phyloP scores from a whole-genome alignment of 257 asterid genomes.

The Cruciata laevipes region DNA sequence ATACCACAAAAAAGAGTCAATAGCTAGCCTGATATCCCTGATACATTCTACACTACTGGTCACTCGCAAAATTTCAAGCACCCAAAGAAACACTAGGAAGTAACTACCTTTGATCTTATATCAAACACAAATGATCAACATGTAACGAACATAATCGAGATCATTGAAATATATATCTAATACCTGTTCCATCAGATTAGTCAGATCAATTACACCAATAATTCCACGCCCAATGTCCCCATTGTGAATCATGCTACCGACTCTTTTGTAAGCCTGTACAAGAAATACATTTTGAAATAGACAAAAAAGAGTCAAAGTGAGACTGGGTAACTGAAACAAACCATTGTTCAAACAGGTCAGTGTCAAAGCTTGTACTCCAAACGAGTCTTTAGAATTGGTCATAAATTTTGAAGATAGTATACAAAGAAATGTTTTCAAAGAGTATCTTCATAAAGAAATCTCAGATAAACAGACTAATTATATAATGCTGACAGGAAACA shows the following conservation, averaged over 20 bases:
- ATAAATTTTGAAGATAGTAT: background rate
- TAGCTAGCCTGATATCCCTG: background rate
- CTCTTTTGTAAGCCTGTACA: conserved; percentile 70
- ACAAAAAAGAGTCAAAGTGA: background rate
- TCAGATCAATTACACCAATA: conserved; percentile 76
- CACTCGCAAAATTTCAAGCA: background rate
- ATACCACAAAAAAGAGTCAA: too few relatives aligned
- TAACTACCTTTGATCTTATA: background rate
- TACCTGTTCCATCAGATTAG: conserved; percentile 48
- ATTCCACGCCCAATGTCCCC: conserved; percentile 76
- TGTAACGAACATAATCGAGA: background rate
- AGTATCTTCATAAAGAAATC: background rate
- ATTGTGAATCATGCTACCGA: conserved; percentile 77
- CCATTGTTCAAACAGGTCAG: background rate
- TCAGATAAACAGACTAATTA: background rate
- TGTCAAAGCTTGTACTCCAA: background rate
- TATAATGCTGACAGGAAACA: background rate
- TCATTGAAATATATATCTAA: background rate
- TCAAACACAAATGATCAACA: background rate
- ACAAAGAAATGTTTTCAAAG: background rate
- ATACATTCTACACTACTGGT: background rate
- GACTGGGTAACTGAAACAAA: background rate
- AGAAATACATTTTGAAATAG: background rate
- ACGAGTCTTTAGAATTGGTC: background rate
- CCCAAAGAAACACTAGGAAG: background rate